phyloP scores from a whole-genome alignment of 495 filamentous ascomycete genomes.

The Bombardia bombarda region DNA sequence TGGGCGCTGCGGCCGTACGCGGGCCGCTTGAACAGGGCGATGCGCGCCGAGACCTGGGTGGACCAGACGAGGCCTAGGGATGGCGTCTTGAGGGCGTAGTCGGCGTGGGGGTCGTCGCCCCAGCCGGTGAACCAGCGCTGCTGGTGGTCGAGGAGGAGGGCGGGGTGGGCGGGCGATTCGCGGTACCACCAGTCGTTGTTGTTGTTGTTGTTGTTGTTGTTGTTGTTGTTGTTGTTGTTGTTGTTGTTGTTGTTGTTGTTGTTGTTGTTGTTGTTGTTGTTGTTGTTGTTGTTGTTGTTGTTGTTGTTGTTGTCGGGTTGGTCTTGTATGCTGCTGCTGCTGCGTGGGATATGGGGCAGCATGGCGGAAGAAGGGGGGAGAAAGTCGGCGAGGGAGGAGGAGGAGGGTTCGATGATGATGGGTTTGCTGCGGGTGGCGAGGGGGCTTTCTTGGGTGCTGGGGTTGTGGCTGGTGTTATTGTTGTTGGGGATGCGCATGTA shows the following conservation, averaged over 20 bases:
- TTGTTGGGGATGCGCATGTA: constrained; percentile 3
- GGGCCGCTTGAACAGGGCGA: constrained; percentile 64
- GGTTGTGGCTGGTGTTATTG: constrained; percentile 1
- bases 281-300: no score
- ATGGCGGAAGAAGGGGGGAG: neutral
- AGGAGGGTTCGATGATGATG: constrained; percentile 9
- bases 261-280: no score
- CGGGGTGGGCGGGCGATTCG: constrained; percentile 34
- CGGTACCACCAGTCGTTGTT: no score
- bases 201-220: no score
- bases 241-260: no score
- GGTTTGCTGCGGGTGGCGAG: constrained; percentile 26
- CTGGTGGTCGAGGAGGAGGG: constrained; percentile 73
- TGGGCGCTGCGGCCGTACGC: constrained; percentile 28
- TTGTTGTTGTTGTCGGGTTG: neutral
- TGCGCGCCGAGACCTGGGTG: constrained; percentile 72
- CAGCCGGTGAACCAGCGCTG: constrained; percentile 92
- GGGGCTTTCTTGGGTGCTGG: constrained; percentile 26
- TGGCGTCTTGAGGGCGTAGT: constrained; percentile 63
- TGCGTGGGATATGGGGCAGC: constrained; percentile 1
- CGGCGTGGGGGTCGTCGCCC: constrained; percentile 51
- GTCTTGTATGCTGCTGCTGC: constrained; percentile 9
- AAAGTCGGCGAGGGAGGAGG: constrained; percentile 14
- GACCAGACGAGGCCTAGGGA: constrained; percentile 84
- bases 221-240: no score